Conservation (phyloP, 257 asterid species). For the Leonotis leonurus region DNA sequence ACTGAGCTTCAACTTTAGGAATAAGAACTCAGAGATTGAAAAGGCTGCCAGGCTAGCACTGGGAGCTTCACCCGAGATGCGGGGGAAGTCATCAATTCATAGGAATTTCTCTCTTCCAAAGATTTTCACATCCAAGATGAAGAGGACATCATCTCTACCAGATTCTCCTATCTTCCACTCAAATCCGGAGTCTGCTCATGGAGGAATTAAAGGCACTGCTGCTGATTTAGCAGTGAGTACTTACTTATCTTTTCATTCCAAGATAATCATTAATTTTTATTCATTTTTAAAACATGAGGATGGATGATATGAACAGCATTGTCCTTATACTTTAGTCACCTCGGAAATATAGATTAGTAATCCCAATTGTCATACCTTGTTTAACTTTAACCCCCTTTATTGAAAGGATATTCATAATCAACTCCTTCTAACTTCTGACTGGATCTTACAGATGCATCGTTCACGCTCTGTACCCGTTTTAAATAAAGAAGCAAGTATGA, state of each 20-base stretch:
- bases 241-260: not conserved
- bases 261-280: not conserved
- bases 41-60: slow-evolving; percentile 65
- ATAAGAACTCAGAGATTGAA: slow-evolving; percentile 56
- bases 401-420: slow-evolving; percentile 1
- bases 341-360: not conserved
- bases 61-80: slow-evolving; percentile 46
- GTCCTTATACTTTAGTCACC: not conserved
- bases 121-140: slow-evolving; percentile 48
- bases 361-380: too few relatives aligned
- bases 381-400: too few relatives aligned
- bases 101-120: slow-evolving; percentile 66
- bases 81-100: slow-evolving; percentile 36
- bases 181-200: slow-evolving; percentile 74
- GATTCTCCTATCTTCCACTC: slow-evolving; percentile 63
- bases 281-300: not conserved
- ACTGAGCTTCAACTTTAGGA: slow-evolving; percentile 68
- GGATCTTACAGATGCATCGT: slow-evolving; percentile 49
- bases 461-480: slow-evolving; percentile 77
- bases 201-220: slow-evolving; percentile 30
- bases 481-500: slow-evolving; percentile 48
- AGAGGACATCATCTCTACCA: slow-evolving; percentile 74
- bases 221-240: slow-evolving; percentile 46
- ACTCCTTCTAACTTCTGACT: not conserved
- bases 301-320: not conserved